A percentile compares a stretch with the other conserved stretches of the same genome.
phyloP scores from a whole-genome alignment of 192 early-diverging fungal genomes.

The Backusella mclennaniae region DNA sequence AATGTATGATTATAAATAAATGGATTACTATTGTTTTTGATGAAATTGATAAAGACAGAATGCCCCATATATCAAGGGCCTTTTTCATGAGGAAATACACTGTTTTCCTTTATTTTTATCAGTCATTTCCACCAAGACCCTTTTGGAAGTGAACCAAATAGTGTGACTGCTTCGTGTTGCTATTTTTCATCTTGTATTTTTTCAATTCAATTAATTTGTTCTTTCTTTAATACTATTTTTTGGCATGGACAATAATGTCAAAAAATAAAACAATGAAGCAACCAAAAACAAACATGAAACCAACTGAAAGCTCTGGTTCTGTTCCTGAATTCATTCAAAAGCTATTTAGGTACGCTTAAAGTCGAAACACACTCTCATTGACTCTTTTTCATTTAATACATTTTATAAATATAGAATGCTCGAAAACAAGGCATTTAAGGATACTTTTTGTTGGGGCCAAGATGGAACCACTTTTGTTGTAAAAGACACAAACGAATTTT shows the following conservation, averaged over 20 bases:
- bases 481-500: conserved; percentile 70
- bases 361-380: not conserved
- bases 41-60: too few species aligned
- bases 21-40: too few species aligned
- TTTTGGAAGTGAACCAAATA: not conserved
- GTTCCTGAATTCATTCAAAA: conserved; percentile 32
- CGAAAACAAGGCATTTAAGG: conserved; percentile 57
- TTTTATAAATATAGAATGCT: conserved; percentile 52
- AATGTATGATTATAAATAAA: too few species aligned
- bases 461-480: conserved; percentile 69
- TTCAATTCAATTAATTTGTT: not conserved
- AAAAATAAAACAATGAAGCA: conserved; percentile 1
- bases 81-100: too few species aligned
- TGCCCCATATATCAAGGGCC: too few species aligned
- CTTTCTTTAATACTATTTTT: not conserved
- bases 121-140: not conserved
- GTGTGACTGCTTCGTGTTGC: not conserved
- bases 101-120: not conserved
- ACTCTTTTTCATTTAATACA: not conserved
- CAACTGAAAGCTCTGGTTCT: conserved; percentile 9
- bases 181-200: not conserved
- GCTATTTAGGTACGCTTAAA: conserved; percentile 16
- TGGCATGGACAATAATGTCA: conserved; percentile 8
- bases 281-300: not conserved
- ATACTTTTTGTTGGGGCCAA: conserved; percentile 61